Conservation (phyloP, 2,329 filamentous ascomycete genomes). For the Neophaeococcomyces aloes region DNA sequence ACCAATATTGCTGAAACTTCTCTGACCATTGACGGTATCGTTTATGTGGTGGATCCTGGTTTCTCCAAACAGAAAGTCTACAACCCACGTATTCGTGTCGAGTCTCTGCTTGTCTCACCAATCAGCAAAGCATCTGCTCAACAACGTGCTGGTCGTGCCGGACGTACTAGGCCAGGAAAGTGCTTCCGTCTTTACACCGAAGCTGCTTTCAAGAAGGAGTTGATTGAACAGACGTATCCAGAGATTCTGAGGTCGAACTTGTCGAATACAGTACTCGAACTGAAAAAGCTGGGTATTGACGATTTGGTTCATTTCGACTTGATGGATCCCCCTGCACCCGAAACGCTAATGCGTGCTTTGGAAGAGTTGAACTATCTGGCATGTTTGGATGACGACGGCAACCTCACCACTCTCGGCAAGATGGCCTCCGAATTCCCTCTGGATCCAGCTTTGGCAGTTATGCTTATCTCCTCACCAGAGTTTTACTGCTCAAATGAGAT, state of each 20-base stretch:
- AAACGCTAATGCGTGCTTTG: slow-evolving; percentile 94
- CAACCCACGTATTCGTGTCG: slow-evolving; percentile 90
- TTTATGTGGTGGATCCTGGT: slow-evolving; percentile 97
- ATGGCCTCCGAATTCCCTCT: slow-evolving; percentile 91
- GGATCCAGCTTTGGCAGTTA: slow-evolving; percentile 86
- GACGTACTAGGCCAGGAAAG: slow-evolving; percentile 95
- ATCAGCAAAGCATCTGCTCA: slow-evolving; percentile 97
- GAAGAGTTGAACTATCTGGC: slow-evolving; percentile 97
- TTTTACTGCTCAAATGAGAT: slow-evolving; percentile 99
- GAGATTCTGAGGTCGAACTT: slow-evolving; percentile 93
- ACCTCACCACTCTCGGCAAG: slow-evolving; percentile 74
- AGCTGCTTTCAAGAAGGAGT: slow-evolving; percentile 88
- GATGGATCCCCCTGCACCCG: slow-evolving; percentile 95
- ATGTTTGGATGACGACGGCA: slow-evolving; percentile 91
- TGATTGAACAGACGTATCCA: slow-evolving; percentile 94
- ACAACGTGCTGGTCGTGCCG: slow-evolving; percentile 95
- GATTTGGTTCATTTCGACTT: slow-evolving; percentile 97
- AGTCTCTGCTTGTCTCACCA: slow-evolving; percentile 92
- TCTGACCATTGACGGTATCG: slow-evolving; percentile 95
- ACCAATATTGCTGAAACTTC: slow-evolving; percentile 98
- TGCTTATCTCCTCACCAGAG: slow-evolving; percentile 94
- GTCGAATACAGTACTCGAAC: slow-evolving; percentile 84
- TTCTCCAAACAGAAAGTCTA: slow-evolving; percentile 99
- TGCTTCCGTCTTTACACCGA: slow-evolving; percentile 97
- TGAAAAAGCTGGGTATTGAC: slow-evolving; percentile 89